Conservation (phyloP, 306 rosid species). For the Glycine latifolia region DNA sequence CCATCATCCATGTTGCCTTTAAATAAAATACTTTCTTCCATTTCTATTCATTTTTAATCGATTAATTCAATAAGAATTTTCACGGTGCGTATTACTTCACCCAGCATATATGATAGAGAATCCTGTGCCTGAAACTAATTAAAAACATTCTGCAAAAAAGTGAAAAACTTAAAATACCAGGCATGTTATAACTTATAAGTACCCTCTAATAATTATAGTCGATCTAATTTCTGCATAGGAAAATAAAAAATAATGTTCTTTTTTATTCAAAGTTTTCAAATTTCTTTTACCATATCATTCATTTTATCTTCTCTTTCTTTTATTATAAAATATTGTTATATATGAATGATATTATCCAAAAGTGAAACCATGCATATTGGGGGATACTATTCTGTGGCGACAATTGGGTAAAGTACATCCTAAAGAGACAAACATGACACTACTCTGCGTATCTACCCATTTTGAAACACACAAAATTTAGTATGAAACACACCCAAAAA, state of each 20-base stretch:
- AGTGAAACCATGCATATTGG: constrained; percentile 28
- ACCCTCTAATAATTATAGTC: neutral
- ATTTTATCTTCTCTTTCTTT: neutral
- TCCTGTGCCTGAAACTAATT: too few relatives aligned
- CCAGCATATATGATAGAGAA: too few relatives aligned
- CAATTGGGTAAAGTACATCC: constrained; percentile 18
- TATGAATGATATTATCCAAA: neutral
- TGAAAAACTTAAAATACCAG: too few relatives aligned
- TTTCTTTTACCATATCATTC: too few relatives aligned
- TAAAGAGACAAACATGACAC: constrained; percentile 37
- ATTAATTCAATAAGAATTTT: too few relatives aligned
- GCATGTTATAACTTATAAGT: neutral
- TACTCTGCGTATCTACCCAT: neutral
- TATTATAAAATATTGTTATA: neutral
- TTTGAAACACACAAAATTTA: neutral
- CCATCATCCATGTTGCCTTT: too few relatives aligned
- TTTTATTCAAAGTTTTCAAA: too few relatives aligned
- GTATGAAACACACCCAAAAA: neutral
- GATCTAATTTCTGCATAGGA: neutral
- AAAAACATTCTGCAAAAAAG: too few relatives aligned
- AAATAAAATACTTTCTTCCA: too few relatives aligned
- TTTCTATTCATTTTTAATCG: too few relatives aligned
- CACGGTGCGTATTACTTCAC: too few relatives aligned
- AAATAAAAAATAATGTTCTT: too few relatives aligned
- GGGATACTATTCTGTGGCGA: neutral